Evolutionary conservation across 2,329 filamentous ascomycete species (phyloP).

Genomic region (Claviceps citrina): DNA sequence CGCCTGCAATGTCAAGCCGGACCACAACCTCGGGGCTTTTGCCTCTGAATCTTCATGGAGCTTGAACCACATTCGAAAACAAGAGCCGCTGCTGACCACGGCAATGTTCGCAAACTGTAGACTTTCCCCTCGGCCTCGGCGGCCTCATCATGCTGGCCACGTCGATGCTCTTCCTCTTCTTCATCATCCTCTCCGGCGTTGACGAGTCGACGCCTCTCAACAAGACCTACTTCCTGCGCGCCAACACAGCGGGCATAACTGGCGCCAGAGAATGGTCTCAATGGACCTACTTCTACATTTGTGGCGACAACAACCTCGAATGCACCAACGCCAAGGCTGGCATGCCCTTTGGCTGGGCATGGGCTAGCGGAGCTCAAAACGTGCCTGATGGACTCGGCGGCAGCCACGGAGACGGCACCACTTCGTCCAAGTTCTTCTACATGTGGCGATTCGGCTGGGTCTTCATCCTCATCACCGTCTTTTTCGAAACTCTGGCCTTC

Average conservation of each 20-base stretch:
- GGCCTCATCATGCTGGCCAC: slow-evolving; percentile 34
- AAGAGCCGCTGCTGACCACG: not conserved
- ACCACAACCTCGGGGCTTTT: too few species aligned
- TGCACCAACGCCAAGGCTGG: slow-evolving; percentile 50
- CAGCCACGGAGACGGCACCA: slow-evolving; percentile 36
- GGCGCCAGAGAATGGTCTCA: slow-evolving; percentile 53
- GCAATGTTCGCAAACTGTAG: slow-evolving; percentile 12
- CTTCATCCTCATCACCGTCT: slow-evolving; percentile 70
- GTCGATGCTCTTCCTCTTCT: slow-evolving; percentile 40
- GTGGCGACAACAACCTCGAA: slow-evolving; percentile 46
- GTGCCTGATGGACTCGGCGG: slow-evolving; percentile 34
- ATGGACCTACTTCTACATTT: slow-evolving; percentile 87
- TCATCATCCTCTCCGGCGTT: slow-evolving; percentile 42
- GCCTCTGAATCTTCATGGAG: too few species aligned
- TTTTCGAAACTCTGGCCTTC: slow-evolving; percentile 58
- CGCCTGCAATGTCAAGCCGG: too few species aligned
- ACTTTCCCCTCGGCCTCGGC: slow-evolving; percentile 25
- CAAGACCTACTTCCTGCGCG: slow-evolving; percentile 72
- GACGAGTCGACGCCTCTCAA: slow-evolving; percentile 41
- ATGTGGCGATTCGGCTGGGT: slow-evolving; percentile 88
- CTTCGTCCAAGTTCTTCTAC: slow-evolving; percentile 53
- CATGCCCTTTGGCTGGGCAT: slow-evolving; percentile 57
- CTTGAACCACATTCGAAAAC: too few species aligned
- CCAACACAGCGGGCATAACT: slow-evolving; percentile 57
- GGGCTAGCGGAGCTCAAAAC: slow-evolving; percentile 31